Evolutionary conservation across 768 basidiomycete species (phyloP).

Genomic region (Neoboletus subvelutipes): DNA sequence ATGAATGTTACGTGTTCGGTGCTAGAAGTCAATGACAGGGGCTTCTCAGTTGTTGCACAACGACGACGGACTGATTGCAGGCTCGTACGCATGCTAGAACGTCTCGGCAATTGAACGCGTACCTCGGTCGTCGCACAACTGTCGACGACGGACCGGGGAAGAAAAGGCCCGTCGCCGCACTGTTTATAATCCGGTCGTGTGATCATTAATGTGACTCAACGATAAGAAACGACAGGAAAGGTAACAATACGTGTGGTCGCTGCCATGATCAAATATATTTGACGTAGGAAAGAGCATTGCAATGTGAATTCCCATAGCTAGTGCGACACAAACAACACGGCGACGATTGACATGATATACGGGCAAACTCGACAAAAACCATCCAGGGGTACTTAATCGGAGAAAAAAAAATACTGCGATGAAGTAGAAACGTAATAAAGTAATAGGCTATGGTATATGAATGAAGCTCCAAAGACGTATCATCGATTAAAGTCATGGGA

Average conservation of each 20-base stretch:
- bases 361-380: slow-evolving; percentile 15
- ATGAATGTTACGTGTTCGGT: not conserved
- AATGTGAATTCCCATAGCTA: slow-evolving; percentile 22
- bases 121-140: not conserved
- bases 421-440: slow-evolving; percentile 14
- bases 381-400: not conserved
- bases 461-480: not conserved
- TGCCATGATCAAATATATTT: no score
- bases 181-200: not conserved
- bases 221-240: no score
- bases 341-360: slow-evolving; percentile 24
- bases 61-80: no score
- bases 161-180: not conserved
- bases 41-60: not conserved
- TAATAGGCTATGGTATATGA: slow-evolving; percentile 10
- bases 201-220: not conserved
- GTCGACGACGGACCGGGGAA: not conserved
- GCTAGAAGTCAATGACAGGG: not conserved
- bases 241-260: no score
- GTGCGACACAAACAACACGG: slow-evolving; percentile 26
- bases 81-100: not conserved
- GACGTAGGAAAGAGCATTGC: slow-evolving; percentile 5
- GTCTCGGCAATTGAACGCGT: not conserved
- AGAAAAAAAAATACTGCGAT: slow-evolving; percentile 2
- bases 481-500: slow-evolving; percentile 1